These are phyloP conservation scores for Paradendryphiella salina DNA, from an alignment of 2,329 filamentous ascomycete species.

Conservation along the genomic window DNA sequence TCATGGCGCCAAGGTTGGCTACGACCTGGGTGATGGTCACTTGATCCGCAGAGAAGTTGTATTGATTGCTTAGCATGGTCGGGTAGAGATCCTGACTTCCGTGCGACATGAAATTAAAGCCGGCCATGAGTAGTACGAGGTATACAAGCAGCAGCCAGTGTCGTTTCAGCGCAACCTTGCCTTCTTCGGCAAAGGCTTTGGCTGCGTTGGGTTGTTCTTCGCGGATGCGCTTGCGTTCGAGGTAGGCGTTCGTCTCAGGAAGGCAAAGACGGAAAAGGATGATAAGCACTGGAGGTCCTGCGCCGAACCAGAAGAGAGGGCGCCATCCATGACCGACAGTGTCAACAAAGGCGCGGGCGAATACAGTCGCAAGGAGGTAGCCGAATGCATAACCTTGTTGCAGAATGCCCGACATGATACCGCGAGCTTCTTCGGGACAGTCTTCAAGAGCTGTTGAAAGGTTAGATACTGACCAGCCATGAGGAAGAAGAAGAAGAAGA, in stretches of 20 bases:
- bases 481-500: background rate
- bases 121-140: conserved; percentile 83
- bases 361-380: conserved; percentile 63
- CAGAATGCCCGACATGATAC: conserved; percentile 64
- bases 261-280: conserved; percentile 77
- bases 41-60: conserved; percentile 55
- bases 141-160: conserved; percentile 83
- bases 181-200: conserved; percentile 72
- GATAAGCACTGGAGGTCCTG: conserved; percentile 76
- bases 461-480: background rate
- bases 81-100: conserved; percentile 70
- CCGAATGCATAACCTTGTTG: conserved; percentile 68
- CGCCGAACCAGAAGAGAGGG: conserved; percentile 87
- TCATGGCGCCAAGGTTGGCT: conserved; percentile 56
- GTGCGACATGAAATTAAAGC: conserved; percentile 91
- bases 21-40: conserved; percentile 56
- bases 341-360: conserved; percentile 65
- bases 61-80: conserved; percentile 63
- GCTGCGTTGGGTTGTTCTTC: conserved; percentile 62
- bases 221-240: conserved; percentile 66
- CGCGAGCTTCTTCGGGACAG: conserved; percentile 61
- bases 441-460: conserved; percentile 58
- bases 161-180: conserved; percentile 73
- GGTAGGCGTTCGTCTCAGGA: conserved; percentile 76
- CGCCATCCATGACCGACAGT: conserved; percentile 82